A percentile compares a stretch with the other conserved stretches of the same genome.
These are phyloP conservation scores for Aphanoascus verrucosus DNA, from an alignment of 2,329 filamentous ascomycete genomes.

Conservation along the genomic window DNA sequence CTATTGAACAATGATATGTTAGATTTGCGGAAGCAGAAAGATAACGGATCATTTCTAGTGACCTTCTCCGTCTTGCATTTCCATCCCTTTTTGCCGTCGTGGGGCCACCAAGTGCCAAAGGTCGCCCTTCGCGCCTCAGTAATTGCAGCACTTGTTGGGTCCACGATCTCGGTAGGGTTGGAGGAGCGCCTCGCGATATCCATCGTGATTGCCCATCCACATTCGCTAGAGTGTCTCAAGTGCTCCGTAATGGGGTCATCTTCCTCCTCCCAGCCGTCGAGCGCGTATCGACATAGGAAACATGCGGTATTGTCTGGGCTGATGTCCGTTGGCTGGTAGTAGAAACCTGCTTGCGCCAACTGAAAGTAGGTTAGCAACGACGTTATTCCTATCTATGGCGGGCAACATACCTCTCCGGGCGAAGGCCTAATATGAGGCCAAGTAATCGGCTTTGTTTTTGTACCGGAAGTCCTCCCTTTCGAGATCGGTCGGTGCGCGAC, in stretches of 20 bases:
- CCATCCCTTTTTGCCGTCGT: conserved; percentile 81
- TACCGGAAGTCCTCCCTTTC: conserved; percentile 60
- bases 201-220: conserved; percentile 75
- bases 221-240: conserved; percentile 66
- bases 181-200: conserved; percentile 42
- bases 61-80: conserved; percentile 82
- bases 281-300: conserved; percentile 70
- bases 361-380: conserved; percentile 31
- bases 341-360: conserved; percentile 87
- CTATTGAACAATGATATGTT: conserved; percentile 33
- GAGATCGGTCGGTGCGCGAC: conserved; percentile 46
- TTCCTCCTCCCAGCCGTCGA: conserved; percentile 84
- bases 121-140: conserved; percentile 68
- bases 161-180: conserved; percentile 47
- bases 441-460: conserved; percentile 46
- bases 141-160: conserved; percentile 63
- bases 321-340: conserved; percentile 63
- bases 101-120: conserved; percentile 63
- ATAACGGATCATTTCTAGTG: conserved; percentile 15
- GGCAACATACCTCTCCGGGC: conserved; percentile 48
- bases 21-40: neutral
- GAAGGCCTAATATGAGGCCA: conserved; percentile 71
- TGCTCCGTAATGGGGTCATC: conserved; percentile 81
- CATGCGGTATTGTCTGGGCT: conserved; percentile 83
- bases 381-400: conserved; percentile 15